phyloP scores from a whole-genome alignment of 2,329 filamentous ascomycete genomes.

The Trichophyton mentagrophytes region DNA sequence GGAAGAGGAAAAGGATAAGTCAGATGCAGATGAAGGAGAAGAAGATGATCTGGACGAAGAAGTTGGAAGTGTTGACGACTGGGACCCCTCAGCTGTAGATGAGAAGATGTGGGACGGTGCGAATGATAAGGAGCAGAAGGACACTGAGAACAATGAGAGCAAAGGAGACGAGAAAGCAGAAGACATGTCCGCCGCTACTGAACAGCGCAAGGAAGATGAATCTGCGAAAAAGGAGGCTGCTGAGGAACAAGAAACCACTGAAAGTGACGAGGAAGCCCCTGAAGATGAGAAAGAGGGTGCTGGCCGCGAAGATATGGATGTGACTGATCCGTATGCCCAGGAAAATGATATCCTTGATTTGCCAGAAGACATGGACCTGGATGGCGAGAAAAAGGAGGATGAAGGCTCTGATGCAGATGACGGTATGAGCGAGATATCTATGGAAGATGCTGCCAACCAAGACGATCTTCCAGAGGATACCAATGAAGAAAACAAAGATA shows the following conservation, averaged over 20 bases:
- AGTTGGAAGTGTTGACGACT: constrained; percentile 76
- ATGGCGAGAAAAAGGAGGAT: constrained; percentile 46
- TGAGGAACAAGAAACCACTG: constrained; percentile 20
- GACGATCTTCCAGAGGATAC: constrained; percentile 17
- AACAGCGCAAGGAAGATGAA: constrained; percentile 38
- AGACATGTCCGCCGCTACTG: constrained; percentile 49
- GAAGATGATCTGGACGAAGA: constrained; percentile 72
- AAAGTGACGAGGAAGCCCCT: constrained; percentile 30
- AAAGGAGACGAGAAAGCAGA: constrained; percentile 41
- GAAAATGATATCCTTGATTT: constrained; percentile 72
- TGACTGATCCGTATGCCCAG: constrained; percentile 61
- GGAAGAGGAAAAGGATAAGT: constrained; percentile 48
- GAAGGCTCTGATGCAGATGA: constrained; percentile 40
- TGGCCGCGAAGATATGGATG: constrained; percentile 51
- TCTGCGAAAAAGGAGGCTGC: constrained; percentile 49
- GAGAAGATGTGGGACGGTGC: constrained; percentile 97
- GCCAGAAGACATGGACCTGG: constrained; percentile 77
- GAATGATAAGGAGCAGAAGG: constrained; percentile 49
- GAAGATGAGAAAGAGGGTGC: constrained; percentile 50
- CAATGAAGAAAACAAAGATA: constrained; percentile 19
- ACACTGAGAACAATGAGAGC: constrained; percentile 59
- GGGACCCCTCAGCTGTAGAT: constrained; percentile 80
- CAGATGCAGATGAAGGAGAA: constrained; percentile 48
- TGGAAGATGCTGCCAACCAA: constrained; percentile 28
- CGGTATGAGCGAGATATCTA: constrained; percentile 37